Evolutionary conservation across 148 eudicot species (phyloP).

Genomic region (Diospyros kaki): DNA sequence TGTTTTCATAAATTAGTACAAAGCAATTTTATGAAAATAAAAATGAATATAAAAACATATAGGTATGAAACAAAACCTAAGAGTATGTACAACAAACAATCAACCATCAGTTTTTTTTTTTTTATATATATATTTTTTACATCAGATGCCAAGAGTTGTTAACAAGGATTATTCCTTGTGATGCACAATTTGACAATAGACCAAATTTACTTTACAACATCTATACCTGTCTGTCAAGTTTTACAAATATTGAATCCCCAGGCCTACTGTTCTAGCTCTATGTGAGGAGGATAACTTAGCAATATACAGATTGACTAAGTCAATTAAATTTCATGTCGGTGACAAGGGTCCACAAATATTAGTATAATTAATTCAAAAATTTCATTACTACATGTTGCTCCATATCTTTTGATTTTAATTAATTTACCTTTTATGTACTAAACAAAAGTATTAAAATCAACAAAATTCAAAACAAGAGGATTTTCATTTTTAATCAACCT

Average conservation of each 20-base stretch:
- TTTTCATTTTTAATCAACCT: no score
- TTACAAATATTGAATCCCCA: neutral
- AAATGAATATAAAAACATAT: neutral
- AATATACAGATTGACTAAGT: neutral
- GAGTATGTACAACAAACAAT: no score
- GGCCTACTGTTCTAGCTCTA: neutral
- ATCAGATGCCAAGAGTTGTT: slow-evolving; percentile 3
- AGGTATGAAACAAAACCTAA: neutral
- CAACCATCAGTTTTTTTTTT: neutral
- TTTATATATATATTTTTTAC: neutral
- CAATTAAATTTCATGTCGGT: no score
- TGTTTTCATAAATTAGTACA: neutral
- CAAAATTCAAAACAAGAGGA: no score
- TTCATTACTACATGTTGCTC: no score
- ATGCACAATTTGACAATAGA: neutral
- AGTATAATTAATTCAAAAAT: no score
- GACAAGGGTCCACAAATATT: no score
- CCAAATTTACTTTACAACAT: neutral
- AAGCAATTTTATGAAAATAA: neutral
- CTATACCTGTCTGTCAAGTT: neutral
- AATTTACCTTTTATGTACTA: no score
- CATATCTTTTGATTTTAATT: no score
- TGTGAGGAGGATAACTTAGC: neutral
- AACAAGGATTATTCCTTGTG: neutral
- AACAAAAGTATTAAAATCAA: no score